Percentiles rank a stretch among this genome's conserved stretches.
phyloP scores from a whole-genome alignment of 306 rosid species.

The Hippophae rhamnoides region DNA sequence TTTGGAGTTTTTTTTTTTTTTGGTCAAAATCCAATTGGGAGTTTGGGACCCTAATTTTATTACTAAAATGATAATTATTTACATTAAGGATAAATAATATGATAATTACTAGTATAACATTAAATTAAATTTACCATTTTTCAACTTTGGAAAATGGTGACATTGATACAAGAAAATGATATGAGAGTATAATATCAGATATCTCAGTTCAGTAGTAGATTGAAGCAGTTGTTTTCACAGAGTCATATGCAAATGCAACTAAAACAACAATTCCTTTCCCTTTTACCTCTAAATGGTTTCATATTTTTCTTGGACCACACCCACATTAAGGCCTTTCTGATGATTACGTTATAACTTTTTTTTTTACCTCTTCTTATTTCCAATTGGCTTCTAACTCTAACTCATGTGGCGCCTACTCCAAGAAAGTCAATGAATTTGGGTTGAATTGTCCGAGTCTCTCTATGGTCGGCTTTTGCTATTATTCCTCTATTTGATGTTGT shows the following conservation, averaged over 20 bases:
- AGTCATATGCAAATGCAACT: slow-evolving; percentile 15
- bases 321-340: slow-evolving; percentile 35
- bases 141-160: no score
- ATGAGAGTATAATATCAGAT: no score
- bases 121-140: no score
- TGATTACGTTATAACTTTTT: slow-evolving; percentile 22
- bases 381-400: slow-evolving; percentile 2
- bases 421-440: slow-evolving; percentile 88
- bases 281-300: slow-evolving; percentile 48
- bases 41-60: no score
- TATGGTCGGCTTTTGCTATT: slow-evolving; percentile 4
- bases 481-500: slow-evolving; percentile 27
- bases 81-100: no score
- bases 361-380: neutral
- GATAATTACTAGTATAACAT: no score
- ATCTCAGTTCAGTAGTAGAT: no score
- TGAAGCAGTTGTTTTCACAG: no score
- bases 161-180: no score
- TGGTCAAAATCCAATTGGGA: no score
- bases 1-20: no score
- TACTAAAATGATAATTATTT: no score
- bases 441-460: slow-evolving; percentile 22
- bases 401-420: slow-evolving; percentile 92
- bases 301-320: slow-evolving; percentile 53
- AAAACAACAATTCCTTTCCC: slow-evolving; percentile 33